Evolutionary conservation across 2,329 filamentous ascomycete species (phyloP).

Genomic region (Phoma sp.): DNA sequence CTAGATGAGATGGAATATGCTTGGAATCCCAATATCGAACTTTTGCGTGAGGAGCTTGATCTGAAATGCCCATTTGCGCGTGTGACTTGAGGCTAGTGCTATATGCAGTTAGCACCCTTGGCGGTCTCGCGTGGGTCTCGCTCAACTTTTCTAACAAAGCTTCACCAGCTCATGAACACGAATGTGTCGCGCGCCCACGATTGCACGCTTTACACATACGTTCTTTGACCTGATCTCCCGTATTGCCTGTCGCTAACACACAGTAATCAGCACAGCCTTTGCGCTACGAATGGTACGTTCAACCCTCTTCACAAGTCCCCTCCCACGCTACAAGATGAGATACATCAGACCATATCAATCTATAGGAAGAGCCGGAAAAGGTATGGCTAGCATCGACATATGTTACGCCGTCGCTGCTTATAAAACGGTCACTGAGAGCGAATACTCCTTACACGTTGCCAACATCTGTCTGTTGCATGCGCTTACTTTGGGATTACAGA

Average conservation of each 20-base stretch:
- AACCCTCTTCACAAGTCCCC: background rate
- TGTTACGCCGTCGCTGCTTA: conserved; percentile 59
- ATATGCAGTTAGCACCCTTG: background rate
- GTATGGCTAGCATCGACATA: conserved; percentile 58
- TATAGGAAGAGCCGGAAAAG: conserved; percentile 62
- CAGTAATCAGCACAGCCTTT: background rate
- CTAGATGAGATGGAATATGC: background rate
- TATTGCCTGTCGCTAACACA: background rate
- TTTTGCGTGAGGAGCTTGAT: background rate
- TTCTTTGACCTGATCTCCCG: background rate
- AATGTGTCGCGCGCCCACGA: background rate
- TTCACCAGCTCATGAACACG: conserved; percentile 5
- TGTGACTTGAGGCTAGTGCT: background rate
- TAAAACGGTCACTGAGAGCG: conserved; percentile 54
- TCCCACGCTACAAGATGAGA: conserved; percentile 42
- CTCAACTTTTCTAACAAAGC: conserved; percentile 12
- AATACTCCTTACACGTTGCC: conserved; percentile 8
- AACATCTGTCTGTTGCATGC: background rate
- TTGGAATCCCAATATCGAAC: background rate
- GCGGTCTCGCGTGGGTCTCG: background rate
- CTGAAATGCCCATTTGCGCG: background rate
- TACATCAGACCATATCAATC: conserved; percentile 46
- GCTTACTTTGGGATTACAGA: conserved; percentile 18
- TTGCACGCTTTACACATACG: too few relatives aligned
- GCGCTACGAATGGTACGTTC: conserved; percentile 7